Evolutionary conservation across 345 rosid species (phyloP).

Genomic region (Leavenworthia alabamica): DNA sequence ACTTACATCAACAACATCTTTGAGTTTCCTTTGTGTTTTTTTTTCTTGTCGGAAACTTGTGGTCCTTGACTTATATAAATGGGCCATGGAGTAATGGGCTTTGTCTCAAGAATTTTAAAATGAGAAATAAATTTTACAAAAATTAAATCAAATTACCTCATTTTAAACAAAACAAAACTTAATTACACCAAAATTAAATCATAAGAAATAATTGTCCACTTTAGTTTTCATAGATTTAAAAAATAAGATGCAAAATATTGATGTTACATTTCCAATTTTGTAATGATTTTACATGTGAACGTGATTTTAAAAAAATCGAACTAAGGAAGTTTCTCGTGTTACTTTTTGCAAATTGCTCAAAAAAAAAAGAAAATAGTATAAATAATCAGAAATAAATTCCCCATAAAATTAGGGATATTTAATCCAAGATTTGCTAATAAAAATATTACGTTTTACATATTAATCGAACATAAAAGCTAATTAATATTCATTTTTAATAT

Average conservation of each 20-base stretch:
- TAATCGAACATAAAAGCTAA: background rate
- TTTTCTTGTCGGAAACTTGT: constrained; percentile 34
- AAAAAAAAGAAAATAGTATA: background rate
- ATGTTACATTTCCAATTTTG: too few relatives aligned
- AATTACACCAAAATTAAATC: background rate
- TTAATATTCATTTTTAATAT: background rate
- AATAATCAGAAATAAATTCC: background rate
- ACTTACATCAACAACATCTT: background rate
- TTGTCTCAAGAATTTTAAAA: background rate
- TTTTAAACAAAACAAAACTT: background rate
- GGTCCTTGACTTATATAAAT: constrained; percentile 11
- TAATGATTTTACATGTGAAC: too few relatives aligned
- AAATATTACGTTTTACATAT: constrained; percentile 8
- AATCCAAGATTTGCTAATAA: background rate
- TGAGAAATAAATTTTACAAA: background rate
- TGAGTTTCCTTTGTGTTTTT: constrained; percentile 33
- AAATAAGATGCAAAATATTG: too few relatives aligned
- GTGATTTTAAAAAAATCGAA: too few relatives aligned
- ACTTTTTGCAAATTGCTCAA: background rate
- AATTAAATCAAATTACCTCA: background rate
- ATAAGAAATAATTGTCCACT: too few relatives aligned
- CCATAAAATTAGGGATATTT: background rate
- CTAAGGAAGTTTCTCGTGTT: background rate
- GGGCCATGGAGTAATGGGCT: constrained; percentile 1
- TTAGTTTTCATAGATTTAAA: too few relatives aligned